Base-by-base conservation (phyloP, 257 asterid genomes). In the Fraxinus excelsior region DNA sequence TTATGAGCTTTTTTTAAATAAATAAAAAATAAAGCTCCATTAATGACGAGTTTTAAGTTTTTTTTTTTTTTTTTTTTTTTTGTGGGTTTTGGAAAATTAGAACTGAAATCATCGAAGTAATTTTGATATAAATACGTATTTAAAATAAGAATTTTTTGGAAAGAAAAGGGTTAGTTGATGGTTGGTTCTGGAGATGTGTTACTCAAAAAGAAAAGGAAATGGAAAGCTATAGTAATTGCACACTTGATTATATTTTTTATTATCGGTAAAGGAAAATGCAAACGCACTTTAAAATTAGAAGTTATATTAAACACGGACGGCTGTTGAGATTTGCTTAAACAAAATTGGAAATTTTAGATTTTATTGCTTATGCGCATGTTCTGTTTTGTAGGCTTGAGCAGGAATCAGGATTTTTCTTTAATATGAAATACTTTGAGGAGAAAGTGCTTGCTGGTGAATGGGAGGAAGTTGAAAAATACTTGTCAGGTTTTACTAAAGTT, bases 391-490 rank as follows among this genome's bases (percentile, higher is more conserved):
- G 99, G 96, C 94, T 94, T 81, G 99, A 94, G 86, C 99, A 94
- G 76, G 97, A 94, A 80, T 94, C 99, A 0, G 99, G 95, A 16
- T 92, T 92, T 84, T 94, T 82, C 92, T 92, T 94, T 85, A 94
- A 94, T 85, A 90, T 94, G 99, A 94, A 92, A 81, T 90, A 94
- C 83, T 94, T 94, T 65, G 99, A 94, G 86, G 99, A 94, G 91
- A 94, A 90, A 82, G 97, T 94, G 18, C 97, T 91, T 75, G 97
- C 97, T 13, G 99, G 99, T 78, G 96, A 94, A 78, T 94, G 97
- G 99, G 97, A 94, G 0, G 99, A 94, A 75, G 97, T 94, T 72
- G 99, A 94, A 94, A 94, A 94, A 77, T 94, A 94, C 86, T 86
- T 94, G 70, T 92, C 99, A 19, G 97, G 99, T 72, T 94, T 91